Evolutionary conservation across 2,329 filamentous ascomycete species (phyloP).

Genomic region (Fusarium sp.): DNA sequence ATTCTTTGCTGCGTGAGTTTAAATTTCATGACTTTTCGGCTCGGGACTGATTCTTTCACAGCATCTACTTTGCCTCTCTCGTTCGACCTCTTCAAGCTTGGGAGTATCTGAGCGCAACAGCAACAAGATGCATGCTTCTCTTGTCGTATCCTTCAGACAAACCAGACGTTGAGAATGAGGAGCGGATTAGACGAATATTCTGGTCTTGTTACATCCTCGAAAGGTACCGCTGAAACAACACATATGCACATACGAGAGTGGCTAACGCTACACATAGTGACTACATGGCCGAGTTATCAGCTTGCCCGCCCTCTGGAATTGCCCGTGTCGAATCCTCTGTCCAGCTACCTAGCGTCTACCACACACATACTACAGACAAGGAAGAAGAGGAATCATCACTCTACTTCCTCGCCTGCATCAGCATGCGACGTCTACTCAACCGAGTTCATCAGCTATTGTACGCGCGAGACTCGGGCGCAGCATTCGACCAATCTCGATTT

Average conservation of each 20-base stretch:
- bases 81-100: constrained; percentile 64
- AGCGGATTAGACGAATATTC: constrained; percentile 64
- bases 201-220: constrained; percentile 68
- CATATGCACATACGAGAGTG: rapidly evolving
- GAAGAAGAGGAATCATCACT: constrained; percentile 62
- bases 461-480: constrained; percentile 58
- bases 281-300: constrained; percentile 64
- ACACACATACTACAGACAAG: constrained; percentile 54
- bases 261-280: constrained; percentile 51
- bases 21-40: rapidly evolving
- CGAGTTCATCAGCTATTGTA: constrained; percentile 64
- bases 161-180: constrained; percentile 55
- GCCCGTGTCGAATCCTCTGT: constrained; percentile 64
- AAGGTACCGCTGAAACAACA: constrained; percentile 49
- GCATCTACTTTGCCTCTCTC: constrained; percentile 62
- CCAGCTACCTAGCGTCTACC: constrained; percentile 60
- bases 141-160: constrained; percentile 56
- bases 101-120: constrained; percentile 63
- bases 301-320: constrained; percentile 63
- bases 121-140: constrained; percentile 63
- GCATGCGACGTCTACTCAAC: constrained; percentile 61
- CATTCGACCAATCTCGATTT: constrained; percentile 58
- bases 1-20: constrained; percentile 61
- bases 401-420: constrained; percentile 67
- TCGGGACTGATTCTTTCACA: neutral